Conservation (phyloP, 73 alveolate species). For the Symbiodinium pilosum region DNA sequence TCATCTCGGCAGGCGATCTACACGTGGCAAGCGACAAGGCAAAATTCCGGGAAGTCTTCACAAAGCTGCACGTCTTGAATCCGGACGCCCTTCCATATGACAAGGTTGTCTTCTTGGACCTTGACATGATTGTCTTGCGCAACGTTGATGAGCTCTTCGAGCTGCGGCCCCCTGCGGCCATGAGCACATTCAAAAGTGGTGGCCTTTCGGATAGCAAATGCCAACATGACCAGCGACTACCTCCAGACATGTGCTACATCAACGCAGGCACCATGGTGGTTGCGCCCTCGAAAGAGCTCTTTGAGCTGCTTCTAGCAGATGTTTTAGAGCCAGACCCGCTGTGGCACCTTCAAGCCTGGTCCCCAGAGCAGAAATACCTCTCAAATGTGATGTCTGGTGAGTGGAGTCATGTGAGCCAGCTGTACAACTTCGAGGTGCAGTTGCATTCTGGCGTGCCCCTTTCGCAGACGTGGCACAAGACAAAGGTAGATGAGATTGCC, state of each 20-base stretch:
- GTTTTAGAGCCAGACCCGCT: constrained; percentile 42
- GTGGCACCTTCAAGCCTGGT: constrained; percentile 69
- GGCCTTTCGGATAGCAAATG: background rate
- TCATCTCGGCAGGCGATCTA: constrained; percentile 57
- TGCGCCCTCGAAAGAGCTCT: constrained; percentile 81
- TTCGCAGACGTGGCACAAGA: background rate
- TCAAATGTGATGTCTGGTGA: constrained; percentile 57
- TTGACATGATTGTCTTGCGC: constrained; percentile 85
- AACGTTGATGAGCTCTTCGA: constrained; percentile 86
- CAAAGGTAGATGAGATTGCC: constrained; percentile 27
- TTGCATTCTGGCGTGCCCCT: constrained; percentile 71
- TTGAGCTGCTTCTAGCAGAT: constrained; percentile 57
- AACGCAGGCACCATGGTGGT: constrained; percentile 77
- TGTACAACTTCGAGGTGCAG: constrained; percentile 92
- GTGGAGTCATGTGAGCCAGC: constrained; percentile 90
- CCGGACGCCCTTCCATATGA: constrained; percentile 62
- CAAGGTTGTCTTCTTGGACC: constrained; percentile 61
- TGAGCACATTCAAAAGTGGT: constrained; percentile 26
- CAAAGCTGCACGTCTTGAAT: constrained; percentile 67
- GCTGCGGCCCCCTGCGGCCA: constrained; percentile 76
- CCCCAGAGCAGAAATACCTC: constrained; percentile 80
- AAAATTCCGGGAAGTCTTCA: constrained; percentile 47
- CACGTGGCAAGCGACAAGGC: constrained; percentile 30
- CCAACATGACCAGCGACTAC: constrained; percentile 39
- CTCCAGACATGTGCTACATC: constrained; percentile 51